A percentile compares a stretch with the other conserved stretches of the same genome.
Evolutionary conservation across 2,329 filamentous ascomycete genomes (phyloP).

Genomic region (Trichophyton benhamiae): DNA sequence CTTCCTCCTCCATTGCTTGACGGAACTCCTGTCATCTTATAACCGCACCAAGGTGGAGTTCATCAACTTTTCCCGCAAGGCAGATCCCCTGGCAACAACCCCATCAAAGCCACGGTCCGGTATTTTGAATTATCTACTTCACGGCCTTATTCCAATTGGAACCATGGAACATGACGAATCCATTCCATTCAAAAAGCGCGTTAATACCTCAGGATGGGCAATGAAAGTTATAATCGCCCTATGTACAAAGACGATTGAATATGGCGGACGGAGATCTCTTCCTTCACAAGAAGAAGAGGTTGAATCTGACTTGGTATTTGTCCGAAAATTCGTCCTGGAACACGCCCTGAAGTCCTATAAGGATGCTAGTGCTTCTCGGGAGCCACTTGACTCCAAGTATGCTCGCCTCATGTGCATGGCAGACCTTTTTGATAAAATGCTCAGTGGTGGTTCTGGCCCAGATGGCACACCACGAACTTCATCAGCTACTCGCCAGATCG

Average conservation of each 20-base stretch:
- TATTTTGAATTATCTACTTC: constrained; percentile 85
- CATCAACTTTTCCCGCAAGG: constrained; percentile 94
- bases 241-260: constrained; percentile 77
- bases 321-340: constrained; percentile 88
- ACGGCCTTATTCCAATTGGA: constrained; percentile 57
- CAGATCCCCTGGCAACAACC: constrained; percentile 68
- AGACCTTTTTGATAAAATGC: constrained; percentile 86
- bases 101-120: constrained; percentile 89
- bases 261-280: constrained; percentile 41
- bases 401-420: constrained; percentile 74
- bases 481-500: constrained; percentile 67
- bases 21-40: constrained; percentile 73
- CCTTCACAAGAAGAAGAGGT: constrained; percentile 29
- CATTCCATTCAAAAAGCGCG: constrained; percentile 67
- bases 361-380: constrained; percentile 65
- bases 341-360: constrained; percentile 86
- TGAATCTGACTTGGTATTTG: constrained; percentile 56
- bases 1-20: constrained; percentile 82
- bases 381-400: constrained; percentile 75
- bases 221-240: constrained; percentile 77
- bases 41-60: constrained; percentile 95
- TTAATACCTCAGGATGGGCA: constrained; percentile 72
- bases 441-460: constrained; percentile 63
- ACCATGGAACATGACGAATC: constrained; percentile 61
- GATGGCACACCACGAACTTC: constrained; percentile 35